Evolutionary conservation across 495 filamentous ascomycete species (phyloP), one percentile per base, ranked within the genome.

Genomic region (Trichoderma parareesei): DNA sequence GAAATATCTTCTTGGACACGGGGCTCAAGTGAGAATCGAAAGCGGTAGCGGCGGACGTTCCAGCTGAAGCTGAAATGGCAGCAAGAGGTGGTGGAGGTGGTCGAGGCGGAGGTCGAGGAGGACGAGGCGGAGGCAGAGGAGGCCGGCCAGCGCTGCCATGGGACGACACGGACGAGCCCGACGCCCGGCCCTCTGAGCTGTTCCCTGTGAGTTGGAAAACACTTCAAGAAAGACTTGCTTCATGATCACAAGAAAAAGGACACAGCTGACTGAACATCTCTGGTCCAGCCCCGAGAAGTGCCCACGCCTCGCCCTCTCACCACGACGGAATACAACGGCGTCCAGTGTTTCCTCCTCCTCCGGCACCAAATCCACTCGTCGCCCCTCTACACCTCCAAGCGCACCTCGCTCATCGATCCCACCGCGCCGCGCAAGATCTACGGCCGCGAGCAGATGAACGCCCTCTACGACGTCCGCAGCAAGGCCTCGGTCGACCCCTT

Each of bases 401-500:
- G 68, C 63, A 67, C 67, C 16, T 68, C 63, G 44, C 63, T 49
- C 38, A 33, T 65, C 20, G 68, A 70, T 61, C 46, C 63, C n/a
- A 66, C 69, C 11, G 63, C 40, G 6, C 63, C 63, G 10, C 46
- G 67, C 37, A 72, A 71, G 62, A 67, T 71, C 38, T 83, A 82
- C 71, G 75, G 78, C 60, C 79, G 81, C 63, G 74, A 78, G 20
- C 79, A 83, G 66, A 65, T 78, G 69, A 83, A 84, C 72, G 70
- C 73, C 61, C 79, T 77, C 65, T 83, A 80, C 72, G 75, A 73
- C 66, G 72, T 73, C 48, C 73, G 73, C 46, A 77, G 70, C 66
- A 77, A 77, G 61, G 79, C 81, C 33, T 81, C 76, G 14, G 64
- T 80, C 38, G 79, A 85, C 69, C 80, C 82, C 38, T 85, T 85